A percentile compares a stretch with the other conserved stretches of the same genome.
These are phyloP conservation scores for Talaromyces thailandensis DNA, from an alignment of 495 filamentous ascomycete genomes.

Conservation along the genomic window DNA sequence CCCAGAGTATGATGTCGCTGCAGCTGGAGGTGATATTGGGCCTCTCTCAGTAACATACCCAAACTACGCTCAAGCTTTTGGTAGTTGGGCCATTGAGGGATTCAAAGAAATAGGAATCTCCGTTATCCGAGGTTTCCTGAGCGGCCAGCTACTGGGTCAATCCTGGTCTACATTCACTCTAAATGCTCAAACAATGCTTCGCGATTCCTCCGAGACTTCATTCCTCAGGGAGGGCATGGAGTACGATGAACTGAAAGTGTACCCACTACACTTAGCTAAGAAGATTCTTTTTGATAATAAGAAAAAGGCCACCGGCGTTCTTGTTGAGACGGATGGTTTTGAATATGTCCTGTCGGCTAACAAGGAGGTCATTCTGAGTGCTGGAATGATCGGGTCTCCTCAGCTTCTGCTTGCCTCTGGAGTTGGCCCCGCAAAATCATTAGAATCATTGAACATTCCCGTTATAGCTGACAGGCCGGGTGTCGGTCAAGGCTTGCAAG, in stretches of 20 bases:
- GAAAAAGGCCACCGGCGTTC: constrained; percentile 21
- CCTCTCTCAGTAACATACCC: constrained; percentile 45
- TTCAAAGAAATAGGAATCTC: constrained; percentile 24
- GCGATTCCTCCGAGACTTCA: background rate
- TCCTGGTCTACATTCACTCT: background rate
- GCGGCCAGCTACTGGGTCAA: background rate
- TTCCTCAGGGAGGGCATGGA: background rate
- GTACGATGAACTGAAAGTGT: background rate
- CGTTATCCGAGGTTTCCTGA: constrained; percentile 18
- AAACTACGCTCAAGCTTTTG: constrained; percentile 37
- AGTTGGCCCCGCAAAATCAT: constrained; percentile 28
- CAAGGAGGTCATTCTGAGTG: constrained; percentile 40
- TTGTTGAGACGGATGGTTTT: constrained; percentile 35
- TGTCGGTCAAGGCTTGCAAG: constrained; percentile 39
- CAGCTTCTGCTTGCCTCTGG: constrained; percentile 46
- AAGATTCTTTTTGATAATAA: background rate
- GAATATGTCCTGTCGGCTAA: constrained; percentile 25
- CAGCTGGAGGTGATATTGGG: constrained; percentile 16
- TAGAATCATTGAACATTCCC: constrained; percentile 28
- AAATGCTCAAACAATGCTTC: background rate
- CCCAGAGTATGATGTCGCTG: constrained; percentile 27
- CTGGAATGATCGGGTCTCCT: constrained; percentile 38
- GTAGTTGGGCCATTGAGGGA: constrained; percentile 22
- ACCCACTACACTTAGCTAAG: background rate
- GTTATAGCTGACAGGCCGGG: constrained; percentile 33